Evolutionary conservation across 768 basidiomycete genomes (phyloP).

Genomic region (Collybia mongolica): DNA sequence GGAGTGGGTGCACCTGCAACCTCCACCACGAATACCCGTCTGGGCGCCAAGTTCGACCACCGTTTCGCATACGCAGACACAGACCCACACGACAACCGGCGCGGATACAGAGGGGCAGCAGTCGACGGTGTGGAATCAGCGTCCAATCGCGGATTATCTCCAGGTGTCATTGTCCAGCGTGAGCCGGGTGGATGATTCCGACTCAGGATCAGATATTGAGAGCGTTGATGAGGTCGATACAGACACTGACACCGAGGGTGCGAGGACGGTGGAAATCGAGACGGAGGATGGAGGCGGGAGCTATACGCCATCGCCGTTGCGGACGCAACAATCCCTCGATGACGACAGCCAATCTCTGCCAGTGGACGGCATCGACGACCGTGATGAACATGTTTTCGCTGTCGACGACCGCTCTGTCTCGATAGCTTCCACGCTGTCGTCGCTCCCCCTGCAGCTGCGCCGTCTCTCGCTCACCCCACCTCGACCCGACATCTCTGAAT

Average conservation of each 20-base stretch:
- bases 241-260: conserved; percentile 32
- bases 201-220: not conserved
- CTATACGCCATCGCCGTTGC: conserved; percentile 7
- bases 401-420: not conserved
- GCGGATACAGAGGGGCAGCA: conserved; percentile 24
- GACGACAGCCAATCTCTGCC: conserved; percentile 2
- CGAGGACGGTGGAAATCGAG: conserved; percentile 36
- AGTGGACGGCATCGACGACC: conserved; percentile 3
- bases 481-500: no score
- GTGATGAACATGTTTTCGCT: conserved; percentile 2
- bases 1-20: conserved; percentile 59
- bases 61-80: conserved; percentile 1
- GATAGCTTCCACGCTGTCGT: not conserved
- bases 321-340: conserved; percentile 13
- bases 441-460: not conserved
- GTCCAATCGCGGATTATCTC: conserved; percentile 59
- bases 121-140: conserved; percentile 68
- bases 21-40: conserved; percentile 34
- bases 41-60: conserved; percentile 11
- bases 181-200: not conserved
- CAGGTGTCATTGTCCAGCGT: not conserved
- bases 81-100: not conserved
- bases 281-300: conserved; percentile 14
- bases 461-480: not conserved
- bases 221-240: not conserved